Evolutionary conservation across 78 protist genomes (phyloP).

Genomic region (Dictyostelium purpureum): DNA sequence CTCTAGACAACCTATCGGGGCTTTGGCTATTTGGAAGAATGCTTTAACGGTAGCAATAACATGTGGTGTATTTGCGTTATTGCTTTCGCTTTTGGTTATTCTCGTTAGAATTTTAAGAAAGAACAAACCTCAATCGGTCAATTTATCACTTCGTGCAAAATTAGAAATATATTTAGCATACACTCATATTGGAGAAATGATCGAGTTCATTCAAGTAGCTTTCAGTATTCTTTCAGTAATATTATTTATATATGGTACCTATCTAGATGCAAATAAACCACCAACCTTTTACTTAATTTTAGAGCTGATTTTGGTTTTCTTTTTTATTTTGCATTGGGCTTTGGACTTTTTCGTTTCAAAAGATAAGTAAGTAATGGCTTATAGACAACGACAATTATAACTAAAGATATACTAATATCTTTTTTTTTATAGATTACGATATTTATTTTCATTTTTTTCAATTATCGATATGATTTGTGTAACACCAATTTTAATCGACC

Average conservation of each 20-base stretch:
- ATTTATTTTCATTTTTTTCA: slow-evolving; percentile 72
- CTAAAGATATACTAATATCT: neutral
- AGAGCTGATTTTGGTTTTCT: slow-evolving; percentile 10
- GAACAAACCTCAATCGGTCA: neutral
- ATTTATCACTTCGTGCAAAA: slow-evolving; percentile 29
- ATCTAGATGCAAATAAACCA: slow-evolving; percentile 1
- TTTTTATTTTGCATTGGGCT: slow-evolving; percentile 48
- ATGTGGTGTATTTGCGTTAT: neutral
- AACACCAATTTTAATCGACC: slow-evolving; percentile 57
- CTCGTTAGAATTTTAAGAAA: slow-evolving; percentile 19
- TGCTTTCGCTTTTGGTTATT: slow-evolving; percentile 8
- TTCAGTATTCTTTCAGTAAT: slow-evolving; percentile 29
- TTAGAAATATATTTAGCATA: slow-evolving; percentile 68
- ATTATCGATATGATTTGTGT: slow-evolving; percentile 55
- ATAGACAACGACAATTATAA: neutral
- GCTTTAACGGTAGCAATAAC: neutral
- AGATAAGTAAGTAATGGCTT: slow-evolving; percentile 38
- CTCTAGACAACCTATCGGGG: slow-evolving; percentile 25
- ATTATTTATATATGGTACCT: slow-evolving; percentile 60
- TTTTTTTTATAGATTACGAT: slow-evolving; percentile 16
- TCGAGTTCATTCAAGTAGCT: slow-evolving; percentile 50
- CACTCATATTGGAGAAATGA: slow-evolving; percentile 64
- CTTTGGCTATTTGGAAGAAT: slow-evolving; percentile 43
- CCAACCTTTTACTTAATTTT: neutral
- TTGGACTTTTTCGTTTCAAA: slow-evolving; percentile 58